Percentiles rank a stretch among this genome's conserved stretches.
Evolutionary conservation across 2,329 filamentous ascomycete species (phyloP).

Genomic region (Fusarium liriodendri): DNA sequence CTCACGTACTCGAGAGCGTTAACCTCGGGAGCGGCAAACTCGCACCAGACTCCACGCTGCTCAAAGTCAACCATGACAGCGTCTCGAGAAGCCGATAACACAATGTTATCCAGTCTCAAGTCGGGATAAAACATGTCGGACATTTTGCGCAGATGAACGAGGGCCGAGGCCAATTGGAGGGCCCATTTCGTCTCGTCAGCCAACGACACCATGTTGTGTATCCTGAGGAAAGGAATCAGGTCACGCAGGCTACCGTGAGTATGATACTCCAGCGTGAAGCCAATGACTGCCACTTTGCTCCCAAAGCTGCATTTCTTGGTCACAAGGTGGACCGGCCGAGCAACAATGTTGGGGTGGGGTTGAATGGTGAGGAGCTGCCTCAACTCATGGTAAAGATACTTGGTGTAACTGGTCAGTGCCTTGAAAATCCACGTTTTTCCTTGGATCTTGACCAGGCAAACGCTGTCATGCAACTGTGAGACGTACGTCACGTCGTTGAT

Average conservation of each 20-base stretch:
- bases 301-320: constrained; percentile 68
- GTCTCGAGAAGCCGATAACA: constrained; percentile 60
- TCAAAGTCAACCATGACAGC: constrained; percentile 71
- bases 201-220: constrained; percentile 56
- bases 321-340: constrained; percentile 63
- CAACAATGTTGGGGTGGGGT: constrained; percentile 64
- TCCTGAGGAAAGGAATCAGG: constrained; percentile 61
- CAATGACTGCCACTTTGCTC: constrained; percentile 64
- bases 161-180: constrained; percentile 61
- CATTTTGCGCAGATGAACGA: constrained; percentile 61
- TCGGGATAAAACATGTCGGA: constrained; percentile 66
- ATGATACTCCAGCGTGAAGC: constrained; percentile 68
- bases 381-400: constrained; percentile 72
- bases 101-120: constrained; percentile 69
- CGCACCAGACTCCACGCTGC: constrained; percentile 71
- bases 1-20: constrained; percentile 69
- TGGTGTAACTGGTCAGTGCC: constrained; percentile 66
- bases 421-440: constrained; percentile 65
- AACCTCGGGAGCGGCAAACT: constrained; percentile 70
- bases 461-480: constrained; percentile 68
- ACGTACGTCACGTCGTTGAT: constrained; percentile 62
- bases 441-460: constrained; percentile 63
- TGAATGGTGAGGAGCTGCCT: constrained; percentile 64
- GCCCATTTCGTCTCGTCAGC: constrained; percentile 65
- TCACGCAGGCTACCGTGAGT: constrained; percentile 66